A percentile compares a stretch with the other conserved stretches of the same genome.
These are phyloP conservation scores for Fagopyrum esculentum DNA, from an alignment of 148 eudicot genomes.

Conservation along the genomic window DNA sequence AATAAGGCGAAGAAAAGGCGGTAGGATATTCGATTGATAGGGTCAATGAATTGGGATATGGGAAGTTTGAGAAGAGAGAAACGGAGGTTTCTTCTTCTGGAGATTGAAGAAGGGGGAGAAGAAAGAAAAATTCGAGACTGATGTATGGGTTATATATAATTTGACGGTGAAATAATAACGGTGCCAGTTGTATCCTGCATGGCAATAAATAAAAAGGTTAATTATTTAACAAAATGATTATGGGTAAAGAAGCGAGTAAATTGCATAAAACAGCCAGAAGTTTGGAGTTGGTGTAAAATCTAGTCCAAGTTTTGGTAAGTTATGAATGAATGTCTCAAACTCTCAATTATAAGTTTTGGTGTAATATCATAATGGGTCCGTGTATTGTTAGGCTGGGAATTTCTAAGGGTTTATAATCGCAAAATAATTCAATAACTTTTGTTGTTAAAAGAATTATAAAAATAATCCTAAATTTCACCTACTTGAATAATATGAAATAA, in stretches of 20 bases:
- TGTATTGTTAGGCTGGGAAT: too few relatives aligned
- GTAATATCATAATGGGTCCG: too few relatives aligned
- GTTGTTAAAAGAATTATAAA: too few relatives aligned
- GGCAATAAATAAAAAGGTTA: neutral
- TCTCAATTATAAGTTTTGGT: too few relatives aligned
- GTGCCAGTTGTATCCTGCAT: constrained; percentile 7
- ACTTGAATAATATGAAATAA: too few relatives aligned
- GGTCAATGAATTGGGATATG: neutral
- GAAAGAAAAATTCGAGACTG: constrained; percentile 1
- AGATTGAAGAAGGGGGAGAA: constrained; percentile 11
- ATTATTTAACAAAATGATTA: neutral
- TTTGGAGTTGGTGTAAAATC: too few relatives aligned
- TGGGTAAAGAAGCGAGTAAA: neutral
- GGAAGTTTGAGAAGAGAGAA: constrained; percentile 1
- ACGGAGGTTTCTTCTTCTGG: constrained; percentile 14
- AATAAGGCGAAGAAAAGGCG: neutral
- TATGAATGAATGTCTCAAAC: too few relatives aligned
- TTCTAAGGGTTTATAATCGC: too few relatives aligned
- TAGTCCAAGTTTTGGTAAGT: too few relatives aligned
- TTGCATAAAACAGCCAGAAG: too few relatives aligned
- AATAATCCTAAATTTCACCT: too few relatives aligned
- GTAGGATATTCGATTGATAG: neutral
- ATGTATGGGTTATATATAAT: neutral
- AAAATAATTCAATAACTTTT: too few relatives aligned
- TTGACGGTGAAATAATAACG: constrained; percentile 8